Evolutionary conservation across 192 early-diverging fungal genomes (phyloP).

Genomic region (Entophlyctis luteolus): DNA sequence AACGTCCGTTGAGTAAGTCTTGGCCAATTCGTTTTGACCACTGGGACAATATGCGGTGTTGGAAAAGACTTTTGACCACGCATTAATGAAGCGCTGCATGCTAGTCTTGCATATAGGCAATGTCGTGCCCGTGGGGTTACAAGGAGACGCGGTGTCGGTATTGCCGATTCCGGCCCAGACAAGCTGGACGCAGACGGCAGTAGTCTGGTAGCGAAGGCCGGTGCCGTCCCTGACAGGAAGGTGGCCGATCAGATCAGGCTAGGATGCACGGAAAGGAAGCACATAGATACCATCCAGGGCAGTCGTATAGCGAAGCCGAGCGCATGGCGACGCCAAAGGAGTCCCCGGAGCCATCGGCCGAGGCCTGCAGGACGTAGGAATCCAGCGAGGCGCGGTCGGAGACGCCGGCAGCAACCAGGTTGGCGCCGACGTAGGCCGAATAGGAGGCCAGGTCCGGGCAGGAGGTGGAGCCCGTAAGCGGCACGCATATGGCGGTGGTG

Average conservation of each 20-base stretch:
- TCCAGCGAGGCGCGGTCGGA: neutral
- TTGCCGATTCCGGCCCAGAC: neutral
- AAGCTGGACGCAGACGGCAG: neutral
- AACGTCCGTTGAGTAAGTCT: neutral
- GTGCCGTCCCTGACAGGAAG: constrained; percentile 13
- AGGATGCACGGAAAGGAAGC: no score
- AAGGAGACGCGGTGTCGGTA: constrained; percentile 7
- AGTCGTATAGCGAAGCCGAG: neutral
- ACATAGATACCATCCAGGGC: neutral
- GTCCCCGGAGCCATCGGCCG: neutral
- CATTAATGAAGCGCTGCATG: neutral
- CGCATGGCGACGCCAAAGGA: neutral
- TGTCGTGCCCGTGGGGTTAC: neutral
- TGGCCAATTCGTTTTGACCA: neutral
- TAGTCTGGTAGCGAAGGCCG: neutral
- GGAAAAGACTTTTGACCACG: neutral
- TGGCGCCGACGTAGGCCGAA: neutral
- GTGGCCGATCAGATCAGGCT: neutral
- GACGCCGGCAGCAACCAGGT: neutral
- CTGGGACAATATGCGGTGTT: constrained; percentile 7
- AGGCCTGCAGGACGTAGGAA: neutral
- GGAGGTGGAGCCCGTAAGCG: neutral
- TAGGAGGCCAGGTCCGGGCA: neutral
- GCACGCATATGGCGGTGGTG: neutral
- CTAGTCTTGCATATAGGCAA: constrained; percentile 1